Percentiles rank a stretch among this genome's conserved stretches.
phyloP scores from a whole-genome alignment of 371 early-diverging fungal genomes.

The Mortierella sp. region DNA sequence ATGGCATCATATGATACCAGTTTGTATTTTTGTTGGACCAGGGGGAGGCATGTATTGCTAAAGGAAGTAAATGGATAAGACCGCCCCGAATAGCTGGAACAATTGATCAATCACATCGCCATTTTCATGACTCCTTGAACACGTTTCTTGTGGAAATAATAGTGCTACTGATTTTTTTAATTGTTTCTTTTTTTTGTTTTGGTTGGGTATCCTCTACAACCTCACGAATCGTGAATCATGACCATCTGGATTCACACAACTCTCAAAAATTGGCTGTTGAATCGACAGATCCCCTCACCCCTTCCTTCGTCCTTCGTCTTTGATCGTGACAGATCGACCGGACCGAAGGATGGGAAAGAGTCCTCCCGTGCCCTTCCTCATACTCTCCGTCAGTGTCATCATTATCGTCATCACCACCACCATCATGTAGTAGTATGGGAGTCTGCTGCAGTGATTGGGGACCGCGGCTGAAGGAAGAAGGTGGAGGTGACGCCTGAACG shows the following conservation, averaged over 20 bases:
- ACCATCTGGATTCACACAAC: not conserved
- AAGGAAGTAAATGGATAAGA: too few relatives aligned
- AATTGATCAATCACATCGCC: not conserved
- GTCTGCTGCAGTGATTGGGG: slow-evolving; percentile 32
- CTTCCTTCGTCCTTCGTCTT: not conserved
- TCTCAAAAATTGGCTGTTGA: slow-evolving; percentile 4
- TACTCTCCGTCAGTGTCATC: not conserved
- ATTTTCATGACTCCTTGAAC: not conserved
- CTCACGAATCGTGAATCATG: slow-evolving; percentile 11
- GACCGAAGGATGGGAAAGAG: slow-evolving; percentile 19
- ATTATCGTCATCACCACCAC: not conserved
- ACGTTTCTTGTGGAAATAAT: not conserved
- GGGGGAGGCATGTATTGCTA: too few relatives aligned
- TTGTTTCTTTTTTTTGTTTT: not conserved
- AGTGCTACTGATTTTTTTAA: not conserved
- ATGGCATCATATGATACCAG: not conserved
- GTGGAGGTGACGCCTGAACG: not conserved
- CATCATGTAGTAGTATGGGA: not conserved
- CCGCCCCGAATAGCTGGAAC: too few relatives aligned
- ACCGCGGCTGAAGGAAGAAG: slow-evolving; percentile 23
- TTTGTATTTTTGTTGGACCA: not conserved
- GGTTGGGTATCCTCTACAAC: not conserved
- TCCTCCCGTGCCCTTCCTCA: slow-evolving; percentile 7
- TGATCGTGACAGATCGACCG: slow-evolving; percentile 16
- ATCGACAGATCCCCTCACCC: slow-evolving; percentile 21